Conservation (phyloP, 768 basidiomycete species). For the Rhodotorula paludigena region DNA sequence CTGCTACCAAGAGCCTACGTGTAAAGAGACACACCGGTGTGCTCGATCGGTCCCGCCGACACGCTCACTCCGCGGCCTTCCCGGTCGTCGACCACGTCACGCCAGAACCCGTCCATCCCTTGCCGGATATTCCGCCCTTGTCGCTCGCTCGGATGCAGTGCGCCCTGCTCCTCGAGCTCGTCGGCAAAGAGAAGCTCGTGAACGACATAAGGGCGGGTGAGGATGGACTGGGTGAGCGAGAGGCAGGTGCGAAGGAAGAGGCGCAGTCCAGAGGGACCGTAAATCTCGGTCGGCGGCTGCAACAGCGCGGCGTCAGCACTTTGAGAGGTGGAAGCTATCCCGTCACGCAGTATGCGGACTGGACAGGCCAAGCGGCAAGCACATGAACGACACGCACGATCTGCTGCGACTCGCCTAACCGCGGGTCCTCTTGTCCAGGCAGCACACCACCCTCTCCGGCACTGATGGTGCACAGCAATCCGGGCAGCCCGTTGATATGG, state of each 20-base stretch:
- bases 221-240: constrained; percentile 61
- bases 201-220: constrained; percentile 63
- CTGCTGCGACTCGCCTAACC: constrained; percentile 7
- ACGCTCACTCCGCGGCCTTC: constrained; percentile 52
- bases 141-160: constrained; percentile 62
- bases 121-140: constrained; percentile 60
- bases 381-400: background rate
- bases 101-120: constrained; percentile 63
- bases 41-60: constrained; percentile 69
- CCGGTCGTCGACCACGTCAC: constrained; percentile 51
- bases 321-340: no score
- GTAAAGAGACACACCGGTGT: constrained; percentile 58
- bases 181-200: constrained; percentile 65
- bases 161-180: constrained; percentile 52
- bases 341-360: background rate
- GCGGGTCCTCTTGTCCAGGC: constrained; percentile 9
- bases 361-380: background rate
- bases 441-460: constrained; percentile 29
- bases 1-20: no score
- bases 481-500: constrained; percentile 33
- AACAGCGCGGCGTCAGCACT: no score
- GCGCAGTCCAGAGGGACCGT: constrained; percentile 73
- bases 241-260: constrained; percentile 66
- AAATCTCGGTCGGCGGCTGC: constrained; percentile 64
- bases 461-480: constrained; percentile 28